Base-by-base conservation (phyloP, 1,284 basidiomycete species). In the Cryptococcus sp. region DNA sequence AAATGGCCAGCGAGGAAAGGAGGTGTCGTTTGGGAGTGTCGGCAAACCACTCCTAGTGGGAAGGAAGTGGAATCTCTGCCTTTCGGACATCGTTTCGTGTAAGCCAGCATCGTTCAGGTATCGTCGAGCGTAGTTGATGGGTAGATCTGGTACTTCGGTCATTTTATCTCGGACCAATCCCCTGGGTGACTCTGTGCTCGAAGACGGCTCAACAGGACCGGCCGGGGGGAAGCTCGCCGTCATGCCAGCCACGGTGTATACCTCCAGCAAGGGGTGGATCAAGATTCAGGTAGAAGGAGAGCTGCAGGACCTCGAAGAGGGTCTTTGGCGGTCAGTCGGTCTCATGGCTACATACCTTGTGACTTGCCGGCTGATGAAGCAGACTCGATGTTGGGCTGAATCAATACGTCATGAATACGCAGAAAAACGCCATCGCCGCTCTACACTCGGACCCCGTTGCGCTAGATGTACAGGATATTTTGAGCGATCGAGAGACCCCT, bases 321-420 rank as follows among this genome's bases (percentile, higher is more conserved):
- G 76, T 4, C 34, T 62, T 24, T 88, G 86, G 86, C 76, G 86
- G 65, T 76, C 51, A 53, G 72, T 25, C 43, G 36, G 14, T 36
- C n/a, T 36, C 34, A 12, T n/a, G n/a, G 28, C 28, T 31, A 22
- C n/a, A 19, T 41, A 6, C 31, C 2, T 40, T 21, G 23, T 5
- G 28, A 22, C 24, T 24, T 23, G 36, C 3, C 28, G 18, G 24
- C 25, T 36, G n/a, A 22, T 18, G 2, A 59, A 47, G 62, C 28
- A 79, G 80, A 49, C 65, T 93, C 35, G 88, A 93, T 62, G 68
- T 88, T 2, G 85, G 83, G 2, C 75, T 75, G 28, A 82, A 81
- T 33, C 82, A 83, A 58, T 78, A 86, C 45, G 77, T 82, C 9
- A 83, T 80, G 53, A 76, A 82, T 36, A 79, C 85, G 38, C 88